Evolutionary conservation across 2,329 filamentous ascomycete genomes (phyloP).

Genomic region (Penicillium aurantiogriseum): DNA sequence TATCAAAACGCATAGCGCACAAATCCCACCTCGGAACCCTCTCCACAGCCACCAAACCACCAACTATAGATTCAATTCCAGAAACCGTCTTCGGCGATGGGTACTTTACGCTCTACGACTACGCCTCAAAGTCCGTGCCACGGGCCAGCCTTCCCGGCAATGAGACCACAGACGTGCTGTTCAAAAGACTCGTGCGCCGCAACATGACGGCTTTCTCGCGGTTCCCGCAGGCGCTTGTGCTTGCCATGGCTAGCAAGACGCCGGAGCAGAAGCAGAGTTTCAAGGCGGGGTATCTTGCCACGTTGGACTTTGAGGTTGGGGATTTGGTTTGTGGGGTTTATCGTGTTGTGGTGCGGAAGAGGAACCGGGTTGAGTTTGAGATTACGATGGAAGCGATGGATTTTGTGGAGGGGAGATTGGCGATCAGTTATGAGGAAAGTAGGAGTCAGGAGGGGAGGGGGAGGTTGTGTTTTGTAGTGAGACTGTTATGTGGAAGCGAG

Average conservation of each 20-base stretch:
- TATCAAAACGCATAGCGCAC: conserved; percentile 27
- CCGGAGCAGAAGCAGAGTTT: conserved; percentile 26
- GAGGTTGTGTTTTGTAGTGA: conserved; percentile 29
- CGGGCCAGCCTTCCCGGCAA: conserved; percentile 21
- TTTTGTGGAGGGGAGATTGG: conserved; percentile 25
- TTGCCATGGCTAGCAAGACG: conserved; percentile 22
- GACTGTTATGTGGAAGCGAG: conserved; percentile 33
- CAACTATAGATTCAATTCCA: conserved; percentile 27
- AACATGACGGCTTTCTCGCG: conserved; percentile 36
- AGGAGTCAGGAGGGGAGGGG: conserved; percentile 11
- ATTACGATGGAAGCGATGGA: conserved; percentile 22
- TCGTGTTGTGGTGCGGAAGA: conserved; percentile 25
- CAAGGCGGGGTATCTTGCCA: conserved; percentile 22
- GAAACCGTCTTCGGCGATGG: conserved; percentile 16
- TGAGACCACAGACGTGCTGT: conserved; percentile 19
- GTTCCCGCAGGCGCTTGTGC: conserved; percentile 33
- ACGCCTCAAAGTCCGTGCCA: conserved; percentile 21
- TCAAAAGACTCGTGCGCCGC: conserved; percentile 32
- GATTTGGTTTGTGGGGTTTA: conserved; percentile 37
- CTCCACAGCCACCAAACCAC: conserved; percentile 5
- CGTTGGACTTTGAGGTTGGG: conserved; percentile 29
- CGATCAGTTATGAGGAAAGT: conserved; percentile 17
- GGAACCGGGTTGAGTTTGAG: conserved; percentile 33
- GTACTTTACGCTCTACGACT: conserved; percentile 26
- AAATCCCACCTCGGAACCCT: conserved; percentile 19